These are phyloP conservation scores for Penicillium corylophilum DNA, from an alignment of 2,329 filamentous ascomycete genomes.

Conservation along the genomic window DNA sequence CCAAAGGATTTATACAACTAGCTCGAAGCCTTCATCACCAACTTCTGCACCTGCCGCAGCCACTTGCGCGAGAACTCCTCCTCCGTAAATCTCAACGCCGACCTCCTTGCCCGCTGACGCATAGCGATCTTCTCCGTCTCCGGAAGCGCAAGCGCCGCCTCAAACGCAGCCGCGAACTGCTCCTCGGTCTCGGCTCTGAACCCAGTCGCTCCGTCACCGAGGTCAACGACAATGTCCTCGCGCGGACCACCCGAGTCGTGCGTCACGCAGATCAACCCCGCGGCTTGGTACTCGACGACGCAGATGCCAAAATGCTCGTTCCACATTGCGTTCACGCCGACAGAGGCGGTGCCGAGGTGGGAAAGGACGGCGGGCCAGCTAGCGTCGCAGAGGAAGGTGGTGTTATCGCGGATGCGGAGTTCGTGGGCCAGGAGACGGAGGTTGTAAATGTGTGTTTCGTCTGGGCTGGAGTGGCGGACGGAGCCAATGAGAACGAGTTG, in stretches of 20 bases:
- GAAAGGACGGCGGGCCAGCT: conserved; percentile 83
- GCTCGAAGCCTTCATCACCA: conserved; percentile 58
- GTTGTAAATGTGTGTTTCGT: conserved; percentile 70
- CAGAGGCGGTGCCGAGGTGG: conserved; percentile 71
- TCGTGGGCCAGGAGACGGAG: conserved; percentile 83
- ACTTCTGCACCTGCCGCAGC: conserved; percentile 69
- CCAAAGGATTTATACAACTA: conserved; percentile 14
- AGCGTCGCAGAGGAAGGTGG: conserved; percentile 86
- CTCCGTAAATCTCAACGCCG: conserved; percentile 82
- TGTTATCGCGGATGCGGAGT: conserved; percentile 76
- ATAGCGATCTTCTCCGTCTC: conserved; percentile 67
- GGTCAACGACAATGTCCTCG: conserved; percentile 81
- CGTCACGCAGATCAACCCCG: conserved; percentile 87
- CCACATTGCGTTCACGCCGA: conserved; percentile 99
- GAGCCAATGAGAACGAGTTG: conserved; percentile 84
- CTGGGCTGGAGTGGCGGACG: conserved; percentile 67
- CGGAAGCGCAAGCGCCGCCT: conserved; percentile 67
- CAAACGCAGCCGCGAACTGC: conserved; percentile 80
- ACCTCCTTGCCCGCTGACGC: conserved; percentile 71
- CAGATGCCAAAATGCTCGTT: conserved; percentile 99
- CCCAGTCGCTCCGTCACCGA: conserved; percentile 76
- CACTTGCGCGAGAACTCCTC: conserved; percentile 79
- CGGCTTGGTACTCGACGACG: conserved; percentile 96
- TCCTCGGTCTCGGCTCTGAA: conserved; percentile 78
- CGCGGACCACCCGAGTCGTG: conserved; percentile 93